A percentile compares a stretch with the other conserved stretches of the same genome.
Evolutionary conservation across 2,329 filamentous ascomycete species (phyloP).

Genomic region (Fusarium sp.): DNA sequence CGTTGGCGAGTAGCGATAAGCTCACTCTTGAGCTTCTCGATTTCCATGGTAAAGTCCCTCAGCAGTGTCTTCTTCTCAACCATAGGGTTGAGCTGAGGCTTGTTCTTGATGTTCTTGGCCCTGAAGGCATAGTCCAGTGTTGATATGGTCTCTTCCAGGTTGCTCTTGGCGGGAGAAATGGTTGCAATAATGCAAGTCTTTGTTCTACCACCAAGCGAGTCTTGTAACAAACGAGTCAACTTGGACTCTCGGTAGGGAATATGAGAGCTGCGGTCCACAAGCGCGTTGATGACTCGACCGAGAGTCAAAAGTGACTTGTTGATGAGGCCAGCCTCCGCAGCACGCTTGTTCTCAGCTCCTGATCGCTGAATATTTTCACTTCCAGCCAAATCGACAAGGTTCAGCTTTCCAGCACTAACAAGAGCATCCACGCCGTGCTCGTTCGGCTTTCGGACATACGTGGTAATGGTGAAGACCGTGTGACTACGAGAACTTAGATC

Average conservation of each 20-base stretch:
- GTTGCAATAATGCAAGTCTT: slow-evolving; percentile 99
- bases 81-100: slow-evolving; percentile 92
- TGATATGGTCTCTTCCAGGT: slow-evolving; percentile 97
- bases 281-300: slow-evolving; percentile 94
- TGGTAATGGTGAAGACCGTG: slow-evolving; percentile 96
- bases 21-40: slow-evolving; percentile 94
- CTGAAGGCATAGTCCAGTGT: slow-evolving; percentile 98
- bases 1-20: slow-evolving; percentile 91
- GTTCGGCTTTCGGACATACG: slow-evolving; percentile 82
- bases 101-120: slow-evolving; percentile 98
- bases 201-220: slow-evolving; percentile 92
- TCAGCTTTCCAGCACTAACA: slow-evolving; percentile 90
- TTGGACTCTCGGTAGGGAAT: slow-evolving; percentile 96
- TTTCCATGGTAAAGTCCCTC: slow-evolving; percentile 88
- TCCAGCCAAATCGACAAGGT: slow-evolving; percentile 94
- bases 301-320: slow-evolving; percentile 97
- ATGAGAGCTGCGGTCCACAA: slow-evolving; percentile 88
- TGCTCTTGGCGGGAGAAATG: slow-evolving; percentile 91
- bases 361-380: slow-evolving; percentile 98
- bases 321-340: slow-evolving; percentile 93
- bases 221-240: slow-evolving; percentile 91
- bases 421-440: slow-evolving; percentile 90
- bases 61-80: slow-evolving; percentile 94
- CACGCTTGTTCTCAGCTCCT: slow-evolving; percentile 97
- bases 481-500: slow-evolving; percentile 97